Evolutionary conservation across 768 basidiomycete species (phyloP).

Genomic region (Cantharellus cinnabarinus): DNA sequence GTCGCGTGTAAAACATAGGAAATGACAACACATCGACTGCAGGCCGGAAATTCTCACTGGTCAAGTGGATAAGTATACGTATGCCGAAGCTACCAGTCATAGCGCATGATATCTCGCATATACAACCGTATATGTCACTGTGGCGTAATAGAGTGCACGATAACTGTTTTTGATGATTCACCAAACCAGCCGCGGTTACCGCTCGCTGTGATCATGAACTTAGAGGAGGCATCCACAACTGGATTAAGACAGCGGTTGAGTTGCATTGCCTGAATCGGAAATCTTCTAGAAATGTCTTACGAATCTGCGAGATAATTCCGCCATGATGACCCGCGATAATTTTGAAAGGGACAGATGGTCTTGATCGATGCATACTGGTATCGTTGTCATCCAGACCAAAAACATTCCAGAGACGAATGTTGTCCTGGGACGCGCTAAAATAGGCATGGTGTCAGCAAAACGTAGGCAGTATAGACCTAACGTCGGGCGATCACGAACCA

Average conservation of each 20-base stretch:
- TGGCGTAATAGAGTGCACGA: conserved; percentile 70
- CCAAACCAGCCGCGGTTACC: conserved; percentile 91
- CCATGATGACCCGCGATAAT: conserved; percentile 94
- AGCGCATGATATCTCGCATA: no score
- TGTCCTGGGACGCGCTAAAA: conserved; percentile 72
- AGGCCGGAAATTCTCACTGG: no score
- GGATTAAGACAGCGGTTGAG: not conserved
- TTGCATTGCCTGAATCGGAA: not conserved
- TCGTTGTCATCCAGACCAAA: conserved; percentile 48
- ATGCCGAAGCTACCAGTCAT: no score
- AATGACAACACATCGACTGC: no score
- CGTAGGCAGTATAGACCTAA: not conserved
- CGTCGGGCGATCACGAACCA: conserved; percentile 32
- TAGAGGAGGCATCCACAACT: conserved; percentile 74
- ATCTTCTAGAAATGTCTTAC: conserved; percentile 29
- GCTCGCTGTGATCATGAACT: conserved; percentile 78
- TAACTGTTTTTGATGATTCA: conserved; percentile 72
- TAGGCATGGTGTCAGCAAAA: not conserved
- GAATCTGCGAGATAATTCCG: conserved; percentile 78
- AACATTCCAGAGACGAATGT: conserved; percentile 85
- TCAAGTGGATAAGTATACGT: no score
- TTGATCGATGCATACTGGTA: conserved; percentile 28
- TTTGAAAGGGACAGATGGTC: conserved; percentile 41
- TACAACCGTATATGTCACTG: not conserved
- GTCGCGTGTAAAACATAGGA: no score